A percentile compares a stretch with the other conserved stretches of the same genome.
phyloP scores from a whole-genome alignment of 768 basidiomycete genomes.

The Naematelia encephala region DNA sequence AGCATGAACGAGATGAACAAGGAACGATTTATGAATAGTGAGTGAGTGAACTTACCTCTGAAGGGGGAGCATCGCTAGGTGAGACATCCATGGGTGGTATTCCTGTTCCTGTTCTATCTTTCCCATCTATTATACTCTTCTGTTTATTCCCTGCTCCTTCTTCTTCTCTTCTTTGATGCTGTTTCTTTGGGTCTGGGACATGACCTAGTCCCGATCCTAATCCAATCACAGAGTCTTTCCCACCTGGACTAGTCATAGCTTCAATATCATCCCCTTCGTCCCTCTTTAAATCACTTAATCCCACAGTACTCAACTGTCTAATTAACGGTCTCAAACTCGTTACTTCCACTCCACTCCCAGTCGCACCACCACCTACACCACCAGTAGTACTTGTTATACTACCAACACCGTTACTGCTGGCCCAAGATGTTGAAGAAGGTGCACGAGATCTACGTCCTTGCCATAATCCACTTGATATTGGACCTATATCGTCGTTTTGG shows the following conservation, averaged over 20 bases:
- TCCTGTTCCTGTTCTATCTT: slow-evolving; percentile 11
- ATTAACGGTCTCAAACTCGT: slow-evolving; percentile 23
- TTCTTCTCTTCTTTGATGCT: slow-evolving; percentile 10
- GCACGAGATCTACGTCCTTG: slow-evolving; percentile 13
- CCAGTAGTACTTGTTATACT: no score
- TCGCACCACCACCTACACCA: no score
- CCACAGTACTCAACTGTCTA: slow-evolving; percentile 26
- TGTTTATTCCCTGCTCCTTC: neutral
- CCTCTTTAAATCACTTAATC: slow-evolving; percentile 15
- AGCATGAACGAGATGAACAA: no score
- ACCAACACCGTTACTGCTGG: no score
- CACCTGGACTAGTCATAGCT: no score
- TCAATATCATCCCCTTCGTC: slow-evolving; percentile 1
- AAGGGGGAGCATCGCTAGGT: slow-evolving; percentile 41
- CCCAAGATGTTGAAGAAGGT: slow-evolving; percentile 17
- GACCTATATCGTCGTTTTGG: neutral
- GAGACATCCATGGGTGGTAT: slow-evolving; percentile 41
- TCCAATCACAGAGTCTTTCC: no score
- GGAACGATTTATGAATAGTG: no score
- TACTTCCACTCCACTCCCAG: neutral
- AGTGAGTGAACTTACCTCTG: slow-evolving; percentile 35
- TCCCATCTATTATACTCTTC: slow-evolving; percentile 8
- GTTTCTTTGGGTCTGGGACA: no score
- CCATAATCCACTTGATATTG: neutral
- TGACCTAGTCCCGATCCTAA: no score